Evolutionary conservation across 768 basidiomycete species (phyloP), one percentile per base, ranked within the genome.

Genomic region (Polyporus arcularius): DNA sequence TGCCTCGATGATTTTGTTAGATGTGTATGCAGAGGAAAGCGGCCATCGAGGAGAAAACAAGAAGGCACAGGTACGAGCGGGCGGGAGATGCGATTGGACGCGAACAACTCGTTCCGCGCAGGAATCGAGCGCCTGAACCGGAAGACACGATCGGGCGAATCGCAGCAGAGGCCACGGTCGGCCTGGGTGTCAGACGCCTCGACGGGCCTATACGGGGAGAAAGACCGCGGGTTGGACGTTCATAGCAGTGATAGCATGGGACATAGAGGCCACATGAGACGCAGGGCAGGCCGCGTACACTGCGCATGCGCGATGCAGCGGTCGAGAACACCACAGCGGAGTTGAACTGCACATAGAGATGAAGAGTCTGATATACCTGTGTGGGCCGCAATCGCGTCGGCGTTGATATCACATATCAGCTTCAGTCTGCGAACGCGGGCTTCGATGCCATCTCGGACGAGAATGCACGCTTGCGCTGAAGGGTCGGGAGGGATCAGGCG

Each of bases 121-220:
- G 35, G 35, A 11, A 1, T 35, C 35, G 35, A 11, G 35, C 35
- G 6, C 35, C 35, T 11, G 35, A 11, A 6, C 35, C 6, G 35
- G 35, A 28, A 28, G n/a, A 4, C 39, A 54, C 38, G 30, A 51
- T 51, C 57, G 48, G 57, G 49, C 39, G 48, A 57, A 57, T 50
- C 56, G 26, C 40, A 31, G n/a, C n/a, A 42, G 40, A 43, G 49
- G 49, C 57, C 49, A 51, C 41, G 49, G 57, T 51, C 41, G 49
- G 57, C 49, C 40, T 51, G 30, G 57, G 40, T 58, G 31, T 11
- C 18, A 30, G 49, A 40, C 57, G 57, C 31, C 57, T 58, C 49
- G 57, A 35, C 35, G 41, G 46, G 46, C 21, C 46, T 48, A 48
- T 14, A 15, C 21, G 26, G 46, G 14, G 46, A 18, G 3, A 28